A percentile compares a stretch with the other conserved stretches of the same genome.
These are phyloP conservation scores for Amniculicola lignicola DNA, from an alignment of 495 filamentous ascomycete species.

Conservation along the genomic window DNA sequence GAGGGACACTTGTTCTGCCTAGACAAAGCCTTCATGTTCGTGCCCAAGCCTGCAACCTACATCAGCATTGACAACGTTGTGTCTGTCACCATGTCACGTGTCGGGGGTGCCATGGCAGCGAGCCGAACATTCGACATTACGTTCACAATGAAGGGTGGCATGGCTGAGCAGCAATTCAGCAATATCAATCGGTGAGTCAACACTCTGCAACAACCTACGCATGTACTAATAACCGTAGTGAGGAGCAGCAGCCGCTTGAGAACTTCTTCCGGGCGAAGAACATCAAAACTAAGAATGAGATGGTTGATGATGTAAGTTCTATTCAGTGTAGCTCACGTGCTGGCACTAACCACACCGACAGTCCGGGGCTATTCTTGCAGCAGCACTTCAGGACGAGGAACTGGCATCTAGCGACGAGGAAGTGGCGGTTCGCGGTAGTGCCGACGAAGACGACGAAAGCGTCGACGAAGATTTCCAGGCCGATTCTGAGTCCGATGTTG, in stretches of 20 bases:
- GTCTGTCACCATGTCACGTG: slow-evolving; percentile 89
- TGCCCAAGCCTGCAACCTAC: slow-evolving; percentile 96
- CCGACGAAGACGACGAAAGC: slow-evolving; percentile 92
- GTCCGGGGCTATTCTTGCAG: slow-evolving; percentile 66
- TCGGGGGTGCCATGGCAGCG: slow-evolving; percentile 88
- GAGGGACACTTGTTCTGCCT: slow-evolving; percentile 96
- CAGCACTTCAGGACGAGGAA: slow-evolving; percentile 73
- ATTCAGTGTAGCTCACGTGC: neutral
- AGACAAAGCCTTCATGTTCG: slow-evolving; percentile 98
- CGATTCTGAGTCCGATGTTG: slow-evolving; percentile 87
- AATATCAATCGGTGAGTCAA: slow-evolving; percentile 84
- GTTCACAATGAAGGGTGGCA: slow-evolving; percentile 73
- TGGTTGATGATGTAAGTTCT: slow-evolving; percentile 61
- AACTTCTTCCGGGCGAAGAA: slow-evolving; percentile 93
- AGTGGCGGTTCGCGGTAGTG: slow-evolving; percentile 74
- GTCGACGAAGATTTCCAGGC: slow-evolving; percentile 94
- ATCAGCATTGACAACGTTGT: slow-evolving; percentile 88
- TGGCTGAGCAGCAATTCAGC: slow-evolving; percentile 87
- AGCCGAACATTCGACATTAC: slow-evolving; percentile 97
- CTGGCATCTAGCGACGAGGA: slow-evolving; percentile 85
- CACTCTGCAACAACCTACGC: neutral
- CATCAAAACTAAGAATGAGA: slow-evolving; percentile 96
- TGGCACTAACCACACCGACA: slow-evolving; percentile 25
- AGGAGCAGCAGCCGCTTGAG: slow-evolving; percentile 93
- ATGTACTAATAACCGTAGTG: slow-evolving; percentile 45